A percentile compares a stretch with the other conserved stretches of the same genome.
These are phyloP conservation scores for Cercospora brassicicola DNA, from an alignment of 2,329 filamentous ascomycete species.

Conservation along the genomic window DNA sequence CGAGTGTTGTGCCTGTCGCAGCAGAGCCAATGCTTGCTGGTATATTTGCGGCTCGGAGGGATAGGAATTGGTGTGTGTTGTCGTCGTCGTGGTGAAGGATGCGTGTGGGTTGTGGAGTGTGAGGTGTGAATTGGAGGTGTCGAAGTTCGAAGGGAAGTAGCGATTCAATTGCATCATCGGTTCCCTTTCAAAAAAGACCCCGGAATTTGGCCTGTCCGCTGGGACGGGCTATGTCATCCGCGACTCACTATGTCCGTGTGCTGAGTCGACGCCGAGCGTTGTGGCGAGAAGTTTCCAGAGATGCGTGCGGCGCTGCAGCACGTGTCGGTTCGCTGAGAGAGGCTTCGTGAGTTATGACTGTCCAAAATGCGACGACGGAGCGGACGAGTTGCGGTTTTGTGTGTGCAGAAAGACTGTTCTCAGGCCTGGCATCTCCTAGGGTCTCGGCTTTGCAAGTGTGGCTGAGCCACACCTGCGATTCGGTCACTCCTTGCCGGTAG, in stretches of 20 bases:
- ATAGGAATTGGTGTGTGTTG: background rate
- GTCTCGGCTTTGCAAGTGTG: background rate
- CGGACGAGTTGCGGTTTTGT: background rate
- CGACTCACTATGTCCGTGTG: background rate
- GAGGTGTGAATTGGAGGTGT: conserved; percentile 6
- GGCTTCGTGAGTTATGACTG: background rate
- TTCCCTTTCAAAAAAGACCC: conserved; percentile 6
- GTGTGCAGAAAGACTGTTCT: background rate
- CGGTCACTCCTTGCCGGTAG: background rate
- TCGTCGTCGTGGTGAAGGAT: background rate
- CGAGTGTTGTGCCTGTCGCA: background rate
- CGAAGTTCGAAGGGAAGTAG: conserved; percentile 4
- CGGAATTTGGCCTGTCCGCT: background rate
- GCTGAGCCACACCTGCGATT: conserved; percentile 7
- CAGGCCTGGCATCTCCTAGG: background rate
- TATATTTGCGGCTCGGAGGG: conserved; percentile 11
- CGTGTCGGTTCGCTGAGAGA: background rate
- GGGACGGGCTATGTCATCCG: conserved; percentile 7
- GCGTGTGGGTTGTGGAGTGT: background rate
- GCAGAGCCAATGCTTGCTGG: conserved; percentile 19
- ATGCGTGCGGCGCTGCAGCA: background rate
- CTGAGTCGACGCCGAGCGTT: conserved; percentile 1
- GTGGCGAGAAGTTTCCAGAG: conserved; percentile 10
- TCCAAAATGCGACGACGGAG: background rate
- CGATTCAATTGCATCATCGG: conserved; percentile 5